Evolutionary conservation across 2,329 filamentous ascomycete species (phyloP).

Genomic region (Cladosporium sp.): DNA sequence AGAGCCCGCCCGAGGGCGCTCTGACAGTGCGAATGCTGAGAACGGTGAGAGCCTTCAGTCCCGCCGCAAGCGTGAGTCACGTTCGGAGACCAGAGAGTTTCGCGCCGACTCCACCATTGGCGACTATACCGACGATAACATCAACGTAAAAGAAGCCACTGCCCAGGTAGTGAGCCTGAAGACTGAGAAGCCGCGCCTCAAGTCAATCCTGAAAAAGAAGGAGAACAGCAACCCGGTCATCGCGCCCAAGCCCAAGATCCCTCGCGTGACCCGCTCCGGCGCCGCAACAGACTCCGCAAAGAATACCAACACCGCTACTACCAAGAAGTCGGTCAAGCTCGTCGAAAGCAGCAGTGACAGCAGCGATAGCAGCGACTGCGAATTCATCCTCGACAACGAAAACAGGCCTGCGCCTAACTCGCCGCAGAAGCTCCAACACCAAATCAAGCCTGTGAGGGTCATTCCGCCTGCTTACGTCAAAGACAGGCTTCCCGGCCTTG

Average conservation of each 20-base stretch:
- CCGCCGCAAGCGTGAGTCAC: slow-evolving; percentile 12
- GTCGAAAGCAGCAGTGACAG: not conserved
- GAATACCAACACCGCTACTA: not conserved
- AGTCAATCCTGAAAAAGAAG: not conserved
- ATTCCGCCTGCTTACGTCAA: not conserved
- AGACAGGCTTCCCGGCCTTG: not conserved
- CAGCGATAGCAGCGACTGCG: slow-evolving; percentile 19
- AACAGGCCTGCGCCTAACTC: not conserved
- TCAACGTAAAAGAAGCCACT: not conserved
- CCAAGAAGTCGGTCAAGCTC: not conserved
- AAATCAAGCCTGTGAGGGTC: not conserved
- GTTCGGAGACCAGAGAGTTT: slow-evolving; percentile 24
- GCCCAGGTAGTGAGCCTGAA: not conserved
- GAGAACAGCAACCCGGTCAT: not conserved
- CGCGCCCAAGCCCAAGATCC: not conserved
- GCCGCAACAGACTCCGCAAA: not conserved
- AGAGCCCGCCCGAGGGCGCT: slow-evolving; percentile 1
- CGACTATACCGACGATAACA: not conserved
- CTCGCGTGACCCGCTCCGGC: not conserved
- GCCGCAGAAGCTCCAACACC: not conserved
- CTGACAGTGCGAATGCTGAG: not conserved
- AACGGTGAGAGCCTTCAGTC: not conserved
- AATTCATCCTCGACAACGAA: slow-evolving; percentile 39
- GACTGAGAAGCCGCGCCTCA: slow-evolving; percentile 2
- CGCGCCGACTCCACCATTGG: slow-evolving; percentile 24